Percentiles rank a stretch among this genome's conserved stretches.
These are phyloP conservation scores for Suhomyces yuchorum DNA, from an alignment of 1,139 yeast genomes.

Conservation along the genomic window DNA sequence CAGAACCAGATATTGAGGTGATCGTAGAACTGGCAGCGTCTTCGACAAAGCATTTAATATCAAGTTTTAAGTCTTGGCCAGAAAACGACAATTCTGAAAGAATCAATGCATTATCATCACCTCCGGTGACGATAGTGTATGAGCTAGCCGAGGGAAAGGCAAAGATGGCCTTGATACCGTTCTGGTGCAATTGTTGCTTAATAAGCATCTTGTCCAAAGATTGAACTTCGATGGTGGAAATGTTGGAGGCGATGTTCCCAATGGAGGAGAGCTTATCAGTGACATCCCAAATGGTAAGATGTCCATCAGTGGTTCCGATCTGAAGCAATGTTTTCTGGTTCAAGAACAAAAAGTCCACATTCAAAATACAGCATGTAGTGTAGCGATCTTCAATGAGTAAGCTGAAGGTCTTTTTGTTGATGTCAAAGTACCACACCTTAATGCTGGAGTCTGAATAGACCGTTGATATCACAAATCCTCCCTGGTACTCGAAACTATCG, in stretches of 20 bases:
- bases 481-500: slow-evolving; percentile 40
- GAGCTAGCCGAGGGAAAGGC: slow-evolving; percentile 19
- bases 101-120: slow-evolving; percentile 84
- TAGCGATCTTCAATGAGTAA: slow-evolving; percentile 54
- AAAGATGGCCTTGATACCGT: slow-evolving; percentile 67
- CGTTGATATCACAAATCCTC: slow-evolving; percentile 58
- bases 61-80: slow-evolving; percentile 19
- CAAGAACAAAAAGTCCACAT: slow-evolving; percentile 50
- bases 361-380: slow-evolving; percentile 74
- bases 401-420: slow-evolving; percentile 36
- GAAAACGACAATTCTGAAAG: slow-evolving; percentile 38
- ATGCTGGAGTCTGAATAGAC: slow-evolving; percentile 86
- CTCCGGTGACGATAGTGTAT: slow-evolving; percentile 65
- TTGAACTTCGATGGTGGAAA: slow-evolving; percentile 2
- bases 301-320: slow-evolving; percentile 83
- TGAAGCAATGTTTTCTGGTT: slow-evolving; percentile 38
- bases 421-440: slow-evolving; percentile 60
- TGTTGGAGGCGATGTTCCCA: neutral
- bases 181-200: slow-evolving; percentile 71
- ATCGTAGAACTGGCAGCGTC: slow-evolving; percentile 86
- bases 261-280: slow-evolving; percentile 18
- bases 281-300: slow-evolving; percentile 62
- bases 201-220: slow-evolving; percentile 31
- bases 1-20: slow-evolving; percentile 55
- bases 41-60: slow-evolving; percentile 35